Percentiles rank a stretch among this genome's conserved stretches.
Evolutionary conservation across 805 yeast genomes (phyloP).

Genomic region (Nakazawaea wyomingensis): DNA sequence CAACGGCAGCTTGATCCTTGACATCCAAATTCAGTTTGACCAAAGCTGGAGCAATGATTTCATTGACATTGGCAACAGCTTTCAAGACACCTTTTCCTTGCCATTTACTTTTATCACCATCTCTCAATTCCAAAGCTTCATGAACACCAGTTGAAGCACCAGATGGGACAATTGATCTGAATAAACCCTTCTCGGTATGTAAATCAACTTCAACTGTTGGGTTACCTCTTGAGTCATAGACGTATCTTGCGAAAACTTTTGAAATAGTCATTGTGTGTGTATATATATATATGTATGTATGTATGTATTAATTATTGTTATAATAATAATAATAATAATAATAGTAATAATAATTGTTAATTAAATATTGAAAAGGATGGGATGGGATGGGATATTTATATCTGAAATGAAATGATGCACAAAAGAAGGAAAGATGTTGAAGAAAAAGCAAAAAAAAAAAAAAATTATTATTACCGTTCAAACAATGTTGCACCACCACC

Average conservation of each 20-base stretch:
- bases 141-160: constrained; percentile 99
- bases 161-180: constrained; percentile 98
- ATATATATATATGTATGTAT: background rate
- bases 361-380: no score
- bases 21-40: constrained; percentile 77
- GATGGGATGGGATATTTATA: no score
- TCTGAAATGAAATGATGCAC: no score
- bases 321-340: no score
- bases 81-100: constrained; percentile 97
- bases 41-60: constrained; percentile 90
- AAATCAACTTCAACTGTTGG: constrained; percentile 99
- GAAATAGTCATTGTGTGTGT: constrained; percentile 65
- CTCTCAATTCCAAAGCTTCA: constrained; percentile 98
- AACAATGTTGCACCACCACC: no score
- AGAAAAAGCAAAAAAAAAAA: no score
- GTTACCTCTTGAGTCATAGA: constrained; percentile 99
- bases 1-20: constrained; percentile 80
- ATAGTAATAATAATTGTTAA: no score
- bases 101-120: constrained; percentile 97
- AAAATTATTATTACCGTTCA: no score
- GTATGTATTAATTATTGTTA: background rate
- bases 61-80: constrained; percentile 96
- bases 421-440: no score
- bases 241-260: constrained; percentile 90
- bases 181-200: constrained; percentile 85